Base-by-base conservation (phyloP, 2,329 filamentous ascomycete species). In the Fusarium graminum region DNA sequence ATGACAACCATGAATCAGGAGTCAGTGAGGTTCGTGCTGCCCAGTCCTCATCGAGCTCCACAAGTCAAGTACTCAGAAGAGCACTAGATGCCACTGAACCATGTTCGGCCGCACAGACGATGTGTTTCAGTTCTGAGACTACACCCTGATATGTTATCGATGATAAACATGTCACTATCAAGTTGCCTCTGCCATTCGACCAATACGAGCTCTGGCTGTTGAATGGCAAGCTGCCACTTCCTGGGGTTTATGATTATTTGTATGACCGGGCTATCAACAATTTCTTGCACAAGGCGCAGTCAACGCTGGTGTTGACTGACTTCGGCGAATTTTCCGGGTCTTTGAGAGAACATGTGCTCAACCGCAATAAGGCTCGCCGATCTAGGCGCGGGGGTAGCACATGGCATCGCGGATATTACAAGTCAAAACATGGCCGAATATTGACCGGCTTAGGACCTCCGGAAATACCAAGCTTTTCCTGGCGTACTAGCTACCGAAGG, bases 1-100 rank as follows among this genome's bases (percentile, higher is more conserved):
- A 68, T 66, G 67, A 72, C 69, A 64, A 60, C 70, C 65, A 54
- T 72, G 70, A 68, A 69, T 62, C 67, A 68, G 59, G 64, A 69
- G 49, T 64, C 57, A 56, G 63, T 54, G 34, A 59, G 49, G 52
- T 55, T 53, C 46, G 62, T 39, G 54, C 60, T 52, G 52, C 34
- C 52, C 65, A 59, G 47, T 59, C 55, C 26, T 63, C 54, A 39
- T 45, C 61, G 62, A 63, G 61, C 64, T 70, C 70, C 59, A 72
- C 67, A 63, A 72, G 60, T 68, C 69, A 65, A 70, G 58, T 58
- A 72, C 51, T 57, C 51, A 41, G 59, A 70, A 59, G 65, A 61
- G 63, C 58, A 53, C 36, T 41, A 53, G 56, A 61, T 54, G 44
- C 51, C 29, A 62, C 52, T 56, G 39, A 63, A 70, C 60, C 64